Evolutionary conservation across 805 yeast species (phyloP), one percentile per base, ranked within the genome.

Genomic region (Clavispora asparagi): DNA sequence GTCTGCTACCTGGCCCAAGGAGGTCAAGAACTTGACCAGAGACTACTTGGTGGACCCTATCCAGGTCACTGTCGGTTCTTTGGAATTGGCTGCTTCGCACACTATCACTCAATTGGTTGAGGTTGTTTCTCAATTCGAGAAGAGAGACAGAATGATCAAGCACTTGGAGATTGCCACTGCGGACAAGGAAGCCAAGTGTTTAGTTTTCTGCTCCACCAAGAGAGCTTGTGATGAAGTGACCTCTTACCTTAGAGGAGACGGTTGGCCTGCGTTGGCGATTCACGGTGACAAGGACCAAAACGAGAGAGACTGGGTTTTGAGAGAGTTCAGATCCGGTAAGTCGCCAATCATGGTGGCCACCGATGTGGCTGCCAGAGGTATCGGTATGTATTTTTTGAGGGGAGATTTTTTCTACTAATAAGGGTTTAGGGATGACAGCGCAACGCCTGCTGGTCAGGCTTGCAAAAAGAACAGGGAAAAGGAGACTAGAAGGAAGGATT

Each of bases 1-100:
- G 98, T 92, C 98, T 52, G 99, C 99, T 58, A 94, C 99, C 46
- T 94, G 99, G 99, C 99, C 99, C 61, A 92, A 91, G 79, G 95
- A 89, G 70, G 98, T 94, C 54, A 95, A 92, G 77, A 78, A 83
- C 57, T 78, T 94, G 64, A 95, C 97, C 56, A 80, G 85, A 62
- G 99, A 94, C 70, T 94, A 88, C 71, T 78, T 92, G 65, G 71
- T 80, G 46, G 96, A 94, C 67, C 94, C 92, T 63, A 92, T 94
- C 65, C 98, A 94, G 76, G 98, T 94, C 57, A 92, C 87, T 62
- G 75, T 94, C 68, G 99, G 99, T 70, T 94, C 98, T 48, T 77
- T 89, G 65, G 98, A 92, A 71, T 79, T 94, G 61, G 76, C 97
- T 61, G 99, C 99, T 52, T 89, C 97, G 44, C 98, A 94, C 75